Evolutionary conservation across 805 yeast genomes (phyloP).

Genomic region (Teunomyces funiuensis): DNA sequence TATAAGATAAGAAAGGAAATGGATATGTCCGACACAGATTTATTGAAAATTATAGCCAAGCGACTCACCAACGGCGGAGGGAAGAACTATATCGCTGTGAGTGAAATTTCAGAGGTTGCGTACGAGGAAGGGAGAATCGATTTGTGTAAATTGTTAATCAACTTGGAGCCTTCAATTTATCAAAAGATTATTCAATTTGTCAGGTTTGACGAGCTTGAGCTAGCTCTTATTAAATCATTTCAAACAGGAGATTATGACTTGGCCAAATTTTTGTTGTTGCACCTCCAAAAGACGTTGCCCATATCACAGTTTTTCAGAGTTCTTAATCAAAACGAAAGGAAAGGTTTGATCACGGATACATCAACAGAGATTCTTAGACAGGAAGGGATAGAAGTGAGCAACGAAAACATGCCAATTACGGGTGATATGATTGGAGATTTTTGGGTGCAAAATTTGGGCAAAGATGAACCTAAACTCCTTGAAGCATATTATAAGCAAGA

Average conservation of each 20-base stretch:
- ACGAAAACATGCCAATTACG: constrained; percentile 27
- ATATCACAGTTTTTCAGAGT: constrained; percentile 68
- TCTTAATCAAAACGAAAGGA: constrained; percentile 48
- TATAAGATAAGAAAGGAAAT: constrained; percentile 58
- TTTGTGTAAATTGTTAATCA: constrained; percentile 65
- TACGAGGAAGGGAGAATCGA: constrained; percentile 77
- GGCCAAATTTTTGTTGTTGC: constrained; percentile 54
- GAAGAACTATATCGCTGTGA: constrained; percentile 47
- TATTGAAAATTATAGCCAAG: constrained; percentile 50
- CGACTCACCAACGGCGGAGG: constrained; percentile 42
- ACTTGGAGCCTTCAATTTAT: constrained; percentile 62
- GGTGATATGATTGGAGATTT: constrained; percentile 41
- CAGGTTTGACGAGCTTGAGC: constrained; percentile 67
- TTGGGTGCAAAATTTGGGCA: constrained; percentile 35
- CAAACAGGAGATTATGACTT: constrained; percentile 62
- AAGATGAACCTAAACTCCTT: constrained; percentile 19
- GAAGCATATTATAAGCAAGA: constrained; percentile 32
- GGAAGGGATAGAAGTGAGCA: constrained; percentile 10
- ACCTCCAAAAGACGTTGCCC: constrained; percentile 54
- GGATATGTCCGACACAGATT: constrained; percentile 55
- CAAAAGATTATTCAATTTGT: constrained; percentile 60
- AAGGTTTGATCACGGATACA: constrained; percentile 26
- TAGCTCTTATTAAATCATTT: constrained; percentile 67
- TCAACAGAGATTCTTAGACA: constrained; percentile 24
- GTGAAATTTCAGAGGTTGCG: constrained; percentile 62